Evolutionary conservation across 805 yeast species (phyloP), one percentile per base, ranked within the genome.

Genomic region (Cyberlindnera subsufficiens): DNA sequence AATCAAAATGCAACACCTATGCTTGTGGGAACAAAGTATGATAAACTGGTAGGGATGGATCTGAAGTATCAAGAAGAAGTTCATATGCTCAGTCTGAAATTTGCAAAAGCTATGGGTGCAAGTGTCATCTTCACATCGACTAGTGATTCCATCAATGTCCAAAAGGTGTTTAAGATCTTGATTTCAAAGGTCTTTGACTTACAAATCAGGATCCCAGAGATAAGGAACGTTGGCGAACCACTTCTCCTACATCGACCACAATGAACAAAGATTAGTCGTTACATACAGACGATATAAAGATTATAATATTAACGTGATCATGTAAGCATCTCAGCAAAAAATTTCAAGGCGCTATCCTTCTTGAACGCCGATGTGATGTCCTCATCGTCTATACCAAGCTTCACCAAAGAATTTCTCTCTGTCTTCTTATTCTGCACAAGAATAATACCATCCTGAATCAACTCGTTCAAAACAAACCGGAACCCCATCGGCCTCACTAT

Each of bases 21-120:
- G 45, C 69, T 91, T 37, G 84, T 91, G 2, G 99, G 99, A 4
- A 91, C 99, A 1, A 91, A 91, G 60, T 91, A 86, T 63, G 99
- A 91, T 60, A 67, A 80, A 49, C 90, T 91, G 61, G 80, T 86
- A 25, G 89, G 85, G 50, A 65, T 87, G 61, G 77, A 90, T 37
- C 77, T 74, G 31, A 83, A 78, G 43, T 95, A 90, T 55, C 97
- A 91, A 59, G 75, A 78, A 42, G 93, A 86, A 56, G 76, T 91
- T 40, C 86, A 96, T 6, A 77, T 75, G 46, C 87, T 82, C 59
- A 90, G 96, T 14, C 78, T 83, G 63, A 77, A 80, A 58, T 90
- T 84, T 60, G 96, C 97, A 13, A 75, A 71, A 53, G 95, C 93
- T 25, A 89, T 91, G 96, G 82, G 80, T 55, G 85, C 96, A 5